phyloP scores from a whole-genome alignment of 2,329 filamentous ascomycete genomes.

The Arachnopeziza araneosa region DNA sequence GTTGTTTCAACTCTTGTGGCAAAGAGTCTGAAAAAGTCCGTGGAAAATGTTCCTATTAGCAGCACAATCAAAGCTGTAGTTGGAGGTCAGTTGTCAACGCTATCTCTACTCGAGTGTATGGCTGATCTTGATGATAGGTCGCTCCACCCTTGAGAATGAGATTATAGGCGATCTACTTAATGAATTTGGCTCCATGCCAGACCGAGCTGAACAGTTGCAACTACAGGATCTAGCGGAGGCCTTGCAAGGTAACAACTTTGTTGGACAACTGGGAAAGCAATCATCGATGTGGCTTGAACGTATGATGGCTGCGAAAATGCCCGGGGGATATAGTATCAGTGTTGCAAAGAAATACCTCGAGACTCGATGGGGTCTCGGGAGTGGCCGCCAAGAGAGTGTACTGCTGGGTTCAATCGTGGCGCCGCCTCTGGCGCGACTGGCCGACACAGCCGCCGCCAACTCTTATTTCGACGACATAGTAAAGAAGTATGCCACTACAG shows the following conservation, averaged over 20 bases:
- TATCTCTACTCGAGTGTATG: background rate
- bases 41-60: too few species aligned
- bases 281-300: too few species aligned
- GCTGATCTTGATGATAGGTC: slow-evolving; percentile 57
- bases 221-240: slow-evolving; percentile 69
- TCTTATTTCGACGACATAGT: slow-evolving; percentile 30
- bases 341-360: slow-evolving; percentile 87
- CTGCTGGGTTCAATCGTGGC: slow-evolving; percentile 80
- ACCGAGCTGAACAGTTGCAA: slow-evolving; percentile 93
- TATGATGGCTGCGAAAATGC: slow-evolving; percentile 98
- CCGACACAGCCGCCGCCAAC: slow-evolving; percentile 82
- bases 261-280: slow-evolving; percentile 81
- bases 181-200: slow-evolving; percentile 92
- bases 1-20: too few species aligned
- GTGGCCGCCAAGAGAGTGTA: slow-evolving; percentile 82
- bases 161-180: slow-evolving; percentile 94
- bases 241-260: too few species aligned
- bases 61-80: too few species aligned
- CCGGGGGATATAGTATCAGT: slow-evolving; percentile 95
- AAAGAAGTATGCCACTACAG: background rate
- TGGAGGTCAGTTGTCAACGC: too few species aligned
- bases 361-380: slow-evolving; percentile 78
- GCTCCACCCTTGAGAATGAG: slow-evolving; percentile 95
- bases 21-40: too few species aligned
- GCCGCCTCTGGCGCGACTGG: slow-evolving; percentile 80